Percentiles rank a stretch among this genome's conserved stretches.
These are phyloP conservation scores for Colletotrichum tropicicola DNA, from an alignment of 2,329 filamentous ascomycete genomes.

Conservation along the genomic window DNA sequence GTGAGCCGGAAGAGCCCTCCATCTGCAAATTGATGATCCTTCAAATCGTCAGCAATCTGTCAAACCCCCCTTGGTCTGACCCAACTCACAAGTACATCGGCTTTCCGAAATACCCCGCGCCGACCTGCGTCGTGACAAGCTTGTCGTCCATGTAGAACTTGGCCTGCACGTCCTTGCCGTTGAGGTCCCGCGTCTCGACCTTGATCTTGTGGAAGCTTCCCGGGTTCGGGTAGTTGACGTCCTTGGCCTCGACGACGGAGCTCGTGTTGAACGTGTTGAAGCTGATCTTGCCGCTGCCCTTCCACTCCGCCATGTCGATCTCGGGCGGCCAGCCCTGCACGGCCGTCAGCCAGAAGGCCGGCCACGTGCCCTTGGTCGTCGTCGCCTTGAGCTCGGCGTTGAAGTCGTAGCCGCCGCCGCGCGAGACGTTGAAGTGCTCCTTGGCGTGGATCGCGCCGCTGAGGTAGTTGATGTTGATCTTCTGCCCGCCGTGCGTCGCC, in stretches of 20 bases:
- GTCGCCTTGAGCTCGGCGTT: slow-evolving; percentile 50
- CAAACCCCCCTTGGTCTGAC: not conserved
- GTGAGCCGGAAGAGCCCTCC: slow-evolving; percentile 54
- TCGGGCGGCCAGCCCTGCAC: slow-evolving; percentile 66
- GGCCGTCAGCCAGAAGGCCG: slow-evolving; percentile 66
- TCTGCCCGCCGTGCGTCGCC: slow-evolving; percentile 45
- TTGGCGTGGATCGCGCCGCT: slow-evolving; percentile 54
- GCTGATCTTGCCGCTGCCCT: slow-evolving; percentile 63
- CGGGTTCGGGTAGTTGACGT: slow-evolving; percentile 57
- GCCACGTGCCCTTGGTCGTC: slow-evolving; percentile 59
- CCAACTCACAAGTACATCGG: slow-evolving; percentile 50
- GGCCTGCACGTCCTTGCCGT: slow-evolving; percentile 60
- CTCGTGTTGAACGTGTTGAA: slow-evolving; percentile 66
- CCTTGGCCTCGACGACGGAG: slow-evolving; percentile 52
- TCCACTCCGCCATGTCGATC: slow-evolving; percentile 70
- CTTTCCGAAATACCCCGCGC: slow-evolving; percentile 57
- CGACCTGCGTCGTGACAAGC: slow-evolving; percentile 59
- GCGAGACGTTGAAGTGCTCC: slow-evolving; percentile 48
- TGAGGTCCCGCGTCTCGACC: slow-evolving; percentile 58
- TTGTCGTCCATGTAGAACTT: slow-evolving; percentile 63
- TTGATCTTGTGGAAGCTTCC: slow-evolving; percentile 58
- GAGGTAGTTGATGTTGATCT: slow-evolving; percentile 60
- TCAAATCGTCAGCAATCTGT: not conserved
- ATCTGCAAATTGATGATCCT: slow-evolving; percentile 57
- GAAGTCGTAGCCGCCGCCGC: slow-evolving; percentile 51